Evolutionary conservation across 352 stramenopile genomes (phyloP).

Genomic region (Phytophthora sp.): DNA sequence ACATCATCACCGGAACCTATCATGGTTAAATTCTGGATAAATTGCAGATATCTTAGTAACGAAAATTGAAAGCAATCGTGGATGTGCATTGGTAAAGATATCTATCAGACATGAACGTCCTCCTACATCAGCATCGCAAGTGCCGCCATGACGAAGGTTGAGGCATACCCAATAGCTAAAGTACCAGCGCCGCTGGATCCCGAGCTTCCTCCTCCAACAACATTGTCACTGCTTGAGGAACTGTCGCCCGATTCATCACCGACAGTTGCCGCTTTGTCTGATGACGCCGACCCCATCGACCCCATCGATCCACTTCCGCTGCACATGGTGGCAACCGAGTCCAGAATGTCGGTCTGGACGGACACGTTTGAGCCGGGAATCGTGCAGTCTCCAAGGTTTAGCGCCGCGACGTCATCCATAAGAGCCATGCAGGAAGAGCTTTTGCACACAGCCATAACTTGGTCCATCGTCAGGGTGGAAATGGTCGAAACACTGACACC

Average conservation of each 20-base stretch:
- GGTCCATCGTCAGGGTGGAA: conserved; percentile 2
- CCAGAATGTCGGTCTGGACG: conserved; percentile 22
- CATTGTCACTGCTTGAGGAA: conserved; percentile 13
- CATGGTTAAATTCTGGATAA: no score
- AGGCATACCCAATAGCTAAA: conserved; percentile 3
- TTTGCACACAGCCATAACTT: conserved; percentile 16
- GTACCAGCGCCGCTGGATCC: conserved; percentile 7
- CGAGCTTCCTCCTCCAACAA: background rate
- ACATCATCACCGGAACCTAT: no score
- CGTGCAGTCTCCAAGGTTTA: conserved; percentile 29
- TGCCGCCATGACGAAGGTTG: background rate
- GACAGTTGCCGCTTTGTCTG: conserved; percentile 7
- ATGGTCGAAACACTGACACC: conserved; percentile 29
- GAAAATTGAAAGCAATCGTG: no score
- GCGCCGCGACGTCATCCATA: conserved; percentile 11
- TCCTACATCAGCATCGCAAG: conserved; percentile 13
- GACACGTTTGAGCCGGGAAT: conserved; percentile 27
- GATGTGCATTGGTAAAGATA: background rate
- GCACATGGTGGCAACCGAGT: conserved; percentile 1
- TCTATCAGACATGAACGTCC: no score
- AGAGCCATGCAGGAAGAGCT: conserved; percentile 22
- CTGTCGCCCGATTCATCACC: conserved; percentile 18
- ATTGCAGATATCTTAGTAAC: no score
- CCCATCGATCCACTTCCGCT: conserved; percentile 11
- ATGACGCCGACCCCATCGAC: conserved; percentile 10